Conservation (phyloP, 2,329 filamentous ascomycete species). For the Lanzia echinophila region DNA sequence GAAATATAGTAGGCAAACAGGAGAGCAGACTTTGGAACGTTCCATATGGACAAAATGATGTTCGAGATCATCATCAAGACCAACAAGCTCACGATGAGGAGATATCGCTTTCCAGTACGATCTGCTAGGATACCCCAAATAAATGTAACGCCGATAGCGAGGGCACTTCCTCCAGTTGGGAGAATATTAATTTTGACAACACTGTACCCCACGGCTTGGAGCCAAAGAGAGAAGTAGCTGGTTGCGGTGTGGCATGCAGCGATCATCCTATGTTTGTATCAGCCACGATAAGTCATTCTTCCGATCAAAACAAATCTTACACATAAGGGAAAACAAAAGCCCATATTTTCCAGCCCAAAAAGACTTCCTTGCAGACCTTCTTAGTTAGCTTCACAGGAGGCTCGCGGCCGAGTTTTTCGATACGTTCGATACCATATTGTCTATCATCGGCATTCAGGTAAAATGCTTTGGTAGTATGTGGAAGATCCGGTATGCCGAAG, state of each 20-base stretch:
- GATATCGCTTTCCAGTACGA: background rate
- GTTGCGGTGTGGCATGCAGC: background rate
- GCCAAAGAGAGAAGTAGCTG: slow-evolving; percentile 2
- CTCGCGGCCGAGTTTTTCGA: background rate
- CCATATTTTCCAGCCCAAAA: background rate
- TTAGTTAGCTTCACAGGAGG: background rate
- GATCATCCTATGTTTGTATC: background rate
- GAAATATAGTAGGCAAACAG: background rate
- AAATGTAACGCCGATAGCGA: background rate
- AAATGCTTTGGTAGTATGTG: background rate
- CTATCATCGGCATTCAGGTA: background rate
- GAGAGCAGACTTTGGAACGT: background rate
- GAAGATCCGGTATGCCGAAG: background rate
- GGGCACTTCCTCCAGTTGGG: background rate
- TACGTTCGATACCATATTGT: background rate
- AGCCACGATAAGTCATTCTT: no score
- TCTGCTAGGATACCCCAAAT: background rate
- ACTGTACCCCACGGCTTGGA: background rate
- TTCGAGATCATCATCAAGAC: background rate
- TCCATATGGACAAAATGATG: background rate
- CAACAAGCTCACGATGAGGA: background rate
- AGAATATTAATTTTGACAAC: background rate
- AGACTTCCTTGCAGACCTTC: background rate
- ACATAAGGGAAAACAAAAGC: background rate
- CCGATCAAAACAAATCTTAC: background rate